Evolutionary conservation across 2,329 filamentous ascomycete genomes (phyloP).

Genomic region (Fusarium decemcellulare): DNA sequence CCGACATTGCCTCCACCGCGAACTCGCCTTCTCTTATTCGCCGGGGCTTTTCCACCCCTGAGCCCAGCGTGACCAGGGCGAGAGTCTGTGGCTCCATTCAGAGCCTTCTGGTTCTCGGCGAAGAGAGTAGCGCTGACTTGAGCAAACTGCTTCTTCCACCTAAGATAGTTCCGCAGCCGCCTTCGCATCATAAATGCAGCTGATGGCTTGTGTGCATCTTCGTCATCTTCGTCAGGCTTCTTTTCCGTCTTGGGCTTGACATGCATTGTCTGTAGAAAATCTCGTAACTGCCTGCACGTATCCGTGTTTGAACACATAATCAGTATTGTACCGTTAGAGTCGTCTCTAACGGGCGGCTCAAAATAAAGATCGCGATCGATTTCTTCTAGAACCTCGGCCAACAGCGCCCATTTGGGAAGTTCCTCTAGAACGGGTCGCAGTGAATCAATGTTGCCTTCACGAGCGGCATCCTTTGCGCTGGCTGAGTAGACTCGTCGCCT

Average conservation of each 20-base stretch:
- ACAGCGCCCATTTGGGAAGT: conserved; percentile 91
- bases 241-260: conserved; percentile 70
- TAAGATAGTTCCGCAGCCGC: conserved; percentile 87
- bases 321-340: conserved; percentile 91
- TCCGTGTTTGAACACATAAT: conserved; percentile 95
- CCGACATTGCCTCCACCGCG: conserved; percentile 81
- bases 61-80: conserved; percentile 60
- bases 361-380: conserved; percentile 93
- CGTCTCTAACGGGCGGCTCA: conserved; percentile 81
- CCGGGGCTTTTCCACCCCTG: conserved; percentile 74
- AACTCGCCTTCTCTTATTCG: conserved; percentile 88
- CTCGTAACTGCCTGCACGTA: conserved; percentile 89
- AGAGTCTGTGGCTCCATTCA: conserved; percentile 76
- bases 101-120: conserved; percentile 82
- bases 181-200: conserved; percentile 91
- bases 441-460: conserved; percentile 67
- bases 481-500: conserved; percentile 89
- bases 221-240: conserved; percentile 58
- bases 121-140: conserved; percentile 86
- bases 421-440: conserved; percentile 90
- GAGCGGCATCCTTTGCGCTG: conserved; percentile 67
- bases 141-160: conserved; percentile 92
- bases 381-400: conserved; percentile 93
- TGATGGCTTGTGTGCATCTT: conserved; percentile 74
- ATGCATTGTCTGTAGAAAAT: conserved; percentile 94